Evolutionary conservation across 805 yeast species (phyloP), one percentile per base, ranked within the genome.

Genomic region (Cyberlindnera americana): DNA sequence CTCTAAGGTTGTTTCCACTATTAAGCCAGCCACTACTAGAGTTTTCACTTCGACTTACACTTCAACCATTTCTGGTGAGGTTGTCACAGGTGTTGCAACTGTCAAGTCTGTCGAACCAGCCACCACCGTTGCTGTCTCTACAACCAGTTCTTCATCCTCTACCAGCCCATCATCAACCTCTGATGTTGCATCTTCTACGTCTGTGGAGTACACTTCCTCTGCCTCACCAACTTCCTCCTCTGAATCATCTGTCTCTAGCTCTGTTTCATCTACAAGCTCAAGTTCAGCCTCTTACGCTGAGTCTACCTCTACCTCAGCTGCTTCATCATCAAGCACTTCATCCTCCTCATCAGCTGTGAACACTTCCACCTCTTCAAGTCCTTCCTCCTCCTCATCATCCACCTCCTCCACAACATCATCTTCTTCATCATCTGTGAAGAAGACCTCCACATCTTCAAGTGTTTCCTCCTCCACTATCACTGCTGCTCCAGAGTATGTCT

Each of bases 1-100:
- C 22, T 41, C 49, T 15, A 44, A 46, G 34, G 41, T 49, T 21
- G 38, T 44, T 19, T 52, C 58, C 37, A 56, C 61, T 15, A 48
- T 56, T 35, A 41, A 38, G 32, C 51, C 60, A 16, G 59, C 56
- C 19, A 47, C 46, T 6, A 55, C 57, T 6, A 15, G 26, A 15
- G 48, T 50, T 12, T 52, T 37, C 44, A 49, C 54, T 14, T 48
- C 53, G 14, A 52, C 56, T 11, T 47, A 41, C 37, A 40, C 46
- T 18, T 49, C 51, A 17, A 41, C 46, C 29, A 46, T 50, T 24
- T 37, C 43, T n/a, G 57, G 55, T 24, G 12, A 34, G 41, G 49
- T 48, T 31, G 37, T 39, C 21, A 41, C 49, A 23, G 44, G 42
- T 28, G 40, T 35, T 29, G 16, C 48, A 13, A 35, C 46, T 22